Evolutionary conservation across 2,329 filamentous ascomycete genomes (phyloP).

Genomic region (Aspergillus piperis): DNA sequence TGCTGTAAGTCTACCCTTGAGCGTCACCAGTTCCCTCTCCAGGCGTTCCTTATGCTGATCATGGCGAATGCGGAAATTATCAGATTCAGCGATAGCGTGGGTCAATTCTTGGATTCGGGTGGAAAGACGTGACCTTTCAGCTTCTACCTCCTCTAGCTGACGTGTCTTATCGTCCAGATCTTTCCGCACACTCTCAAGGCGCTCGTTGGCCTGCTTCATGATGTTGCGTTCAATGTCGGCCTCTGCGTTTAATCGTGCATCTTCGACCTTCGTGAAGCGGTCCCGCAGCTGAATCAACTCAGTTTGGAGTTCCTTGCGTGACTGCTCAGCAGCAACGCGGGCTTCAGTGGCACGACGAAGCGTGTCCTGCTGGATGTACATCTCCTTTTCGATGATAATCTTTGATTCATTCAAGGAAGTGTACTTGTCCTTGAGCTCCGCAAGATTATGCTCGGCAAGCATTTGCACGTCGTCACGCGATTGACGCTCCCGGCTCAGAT

Average conservation of each 20-base stretch:
- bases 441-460: conserved; percentile 84
- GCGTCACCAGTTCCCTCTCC: conserved; percentile 84
- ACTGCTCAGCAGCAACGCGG: conserved; percentile 74
- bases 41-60: conserved; percentile 93
- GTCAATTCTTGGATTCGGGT: conserved; percentile 82
- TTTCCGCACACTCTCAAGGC: conserved; percentile 72
- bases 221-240: conserved; percentile 76
- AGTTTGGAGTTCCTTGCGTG: conserved; percentile 83
- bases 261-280: conserved; percentile 81
- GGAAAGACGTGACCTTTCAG: conserved; percentile 74
- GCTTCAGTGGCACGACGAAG: conserved; percentile 83
- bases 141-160: conserved; percentile 75
- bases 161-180: conserved; percentile 79
- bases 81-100: conserved; percentile 83
- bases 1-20: conserved; percentile 83
- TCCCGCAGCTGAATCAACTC: conserved; percentile 81
- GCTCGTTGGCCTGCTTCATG: conserved; percentile 75
- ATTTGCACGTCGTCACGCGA: conserved; percentile 92
- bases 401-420: conserved; percentile 88
- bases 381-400: conserved; percentile 95
- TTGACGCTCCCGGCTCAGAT: conserved; percentile 86
- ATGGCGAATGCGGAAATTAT: conserved; percentile 83
- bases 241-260: conserved; percentile 81
- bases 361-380: conserved; percentile 93
- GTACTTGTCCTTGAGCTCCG: conserved; percentile 79